Conservation (phyloP, 78 protist species). For the Speleostelium caveatum region DNA sequence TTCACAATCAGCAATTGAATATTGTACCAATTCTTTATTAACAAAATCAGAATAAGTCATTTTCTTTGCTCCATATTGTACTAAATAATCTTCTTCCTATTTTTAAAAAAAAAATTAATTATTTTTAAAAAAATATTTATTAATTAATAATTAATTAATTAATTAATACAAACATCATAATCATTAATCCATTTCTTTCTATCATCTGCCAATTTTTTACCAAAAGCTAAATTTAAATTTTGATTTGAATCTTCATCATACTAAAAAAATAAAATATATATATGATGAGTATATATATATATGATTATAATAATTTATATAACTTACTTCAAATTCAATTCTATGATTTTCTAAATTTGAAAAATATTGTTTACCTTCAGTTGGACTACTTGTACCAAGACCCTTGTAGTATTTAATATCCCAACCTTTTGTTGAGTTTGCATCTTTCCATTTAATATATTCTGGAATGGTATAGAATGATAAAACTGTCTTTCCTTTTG, state of each 20-base stretch:
- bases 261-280: too few relatives aligned
- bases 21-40: slow-evolving; percentile 95
- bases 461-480: slow-evolving; percentile 97
- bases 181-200: slow-evolving; percentile 96
- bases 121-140: too few relatives aligned
- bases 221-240: slow-evolving; percentile 88
- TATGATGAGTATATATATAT: too few relatives aligned
- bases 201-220: slow-evolving; percentile 87
- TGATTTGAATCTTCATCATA: slow-evolving; percentile 71
- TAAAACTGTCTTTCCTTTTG: slow-evolving; percentile 50
- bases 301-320: too few relatives aligned
- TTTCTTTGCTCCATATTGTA: slow-evolving; percentile 45
- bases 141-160: too few relatives aligned
- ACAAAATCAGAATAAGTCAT: slow-evolving; percentile 64
- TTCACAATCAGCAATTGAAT: slow-evolving; percentile 92
- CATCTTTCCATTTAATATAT: slow-evolving; percentile 43
- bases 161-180: slow-evolving; percentile 56
- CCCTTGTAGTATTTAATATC: slow-evolving; percentile 99
- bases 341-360: slow-evolving; percentile 84
- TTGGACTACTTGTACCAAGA: slow-evolving; percentile 96
- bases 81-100: too few relatives aligned
- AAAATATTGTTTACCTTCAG: slow-evolving; percentile 98
- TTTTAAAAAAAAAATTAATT: too few relatives aligned
- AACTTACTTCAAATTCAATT: slow-evolving; percentile 84
- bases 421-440: slow-evolving; percentile 62